Conservation (phyloP, 108 stramenopile species). For the Conticribra guillardii region DNA sequence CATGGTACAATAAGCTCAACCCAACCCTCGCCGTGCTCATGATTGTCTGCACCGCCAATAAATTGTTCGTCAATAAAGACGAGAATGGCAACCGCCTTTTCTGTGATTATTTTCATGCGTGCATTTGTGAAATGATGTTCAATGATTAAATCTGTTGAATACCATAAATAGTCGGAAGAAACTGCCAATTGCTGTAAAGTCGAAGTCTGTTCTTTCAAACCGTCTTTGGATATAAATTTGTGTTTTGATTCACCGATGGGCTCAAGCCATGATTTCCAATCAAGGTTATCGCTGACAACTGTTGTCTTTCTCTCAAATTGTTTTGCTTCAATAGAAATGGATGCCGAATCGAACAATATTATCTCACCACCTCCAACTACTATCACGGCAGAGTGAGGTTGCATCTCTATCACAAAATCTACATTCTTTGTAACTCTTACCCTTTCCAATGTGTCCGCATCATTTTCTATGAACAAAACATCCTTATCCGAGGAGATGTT, state of each 20-base stretch:
- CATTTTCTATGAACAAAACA: neutral
- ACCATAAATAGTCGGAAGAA: constrained; percentile 69
- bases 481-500: neutral
- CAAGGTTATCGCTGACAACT: constrained; percentile 6
- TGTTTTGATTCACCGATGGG: constrained; percentile 31
- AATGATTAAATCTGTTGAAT: constrained; percentile 37
- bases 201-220: constrained; percentile 52
- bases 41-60: constrained; percentile 42
- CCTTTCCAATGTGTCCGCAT: neutral
- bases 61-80: constrained; percentile 54
- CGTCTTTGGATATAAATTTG: constrained; percentile 21
- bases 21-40: constrained; percentile 51
- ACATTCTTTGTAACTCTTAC: neutral
- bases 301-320: constrained; percentile 3
- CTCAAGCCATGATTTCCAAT: constrained; percentile 47
- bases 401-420: neutral
- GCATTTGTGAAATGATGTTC: constrained; percentile 9
- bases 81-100: constrained; percentile 47
- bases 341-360: constrained; percentile 50
- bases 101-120: neutral
- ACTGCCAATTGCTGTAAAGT: constrained; percentile 23
- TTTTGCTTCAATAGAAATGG: constrained; percentile 21
- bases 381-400: constrained; percentile 6
- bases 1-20: constrained; percentile 16
- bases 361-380: constrained; percentile 57